phyloP scores from a whole-genome alignment of 2,329 filamentous ascomycete genomes.

The Penicillium brasilianum region DNA sequence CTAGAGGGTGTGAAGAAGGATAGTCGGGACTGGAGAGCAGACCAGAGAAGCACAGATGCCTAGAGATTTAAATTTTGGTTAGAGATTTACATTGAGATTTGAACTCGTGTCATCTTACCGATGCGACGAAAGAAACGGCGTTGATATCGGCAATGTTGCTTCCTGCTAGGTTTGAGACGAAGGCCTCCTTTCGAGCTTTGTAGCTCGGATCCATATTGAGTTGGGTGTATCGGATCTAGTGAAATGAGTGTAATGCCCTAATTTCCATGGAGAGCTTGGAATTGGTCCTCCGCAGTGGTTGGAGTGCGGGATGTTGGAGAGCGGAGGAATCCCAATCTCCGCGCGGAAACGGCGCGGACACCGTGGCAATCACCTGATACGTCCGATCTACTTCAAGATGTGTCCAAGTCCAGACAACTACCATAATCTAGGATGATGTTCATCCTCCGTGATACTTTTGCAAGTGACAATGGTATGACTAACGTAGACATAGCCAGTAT shows the following conservation, averaged over 20 bases:
- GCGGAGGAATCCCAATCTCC: conserved; percentile 9
- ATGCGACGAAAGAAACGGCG: conserved; percentile 79
- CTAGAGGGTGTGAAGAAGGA: conserved; percentile 82
- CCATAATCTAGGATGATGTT: background rate
- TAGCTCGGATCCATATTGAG: conserved; percentile 62
- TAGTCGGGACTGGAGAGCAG: conserved; percentile 80
- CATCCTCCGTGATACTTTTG: too few species aligned
- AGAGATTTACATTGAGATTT: background rate
- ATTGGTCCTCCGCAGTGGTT: background rate
- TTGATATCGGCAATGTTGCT: conserved; percentile 86
- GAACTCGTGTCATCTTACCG: conserved; percentile 62
- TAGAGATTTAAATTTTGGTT: conserved; percentile 44
- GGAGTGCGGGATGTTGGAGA: background rate
- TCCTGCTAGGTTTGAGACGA: conserved; percentile 88
- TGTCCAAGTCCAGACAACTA: background rate
- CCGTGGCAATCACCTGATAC: conserved; percentile 23
- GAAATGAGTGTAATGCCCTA: background rate
- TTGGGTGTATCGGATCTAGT: background rate
- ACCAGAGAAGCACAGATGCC: conserved; percentile 86
- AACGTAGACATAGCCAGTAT: background rate
- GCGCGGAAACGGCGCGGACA: conserved; percentile 10
- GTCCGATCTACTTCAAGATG: background rate
- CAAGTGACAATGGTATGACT: background rate
- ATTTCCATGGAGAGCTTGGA: background rate
- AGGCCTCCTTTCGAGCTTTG: conserved; percentile 92